Evolutionary conservation across 2,329 filamentous ascomycete species (phyloP), one percentile per base, ranked within the genome.

Genomic region (Ophioceras dolichostomum): DNA sequence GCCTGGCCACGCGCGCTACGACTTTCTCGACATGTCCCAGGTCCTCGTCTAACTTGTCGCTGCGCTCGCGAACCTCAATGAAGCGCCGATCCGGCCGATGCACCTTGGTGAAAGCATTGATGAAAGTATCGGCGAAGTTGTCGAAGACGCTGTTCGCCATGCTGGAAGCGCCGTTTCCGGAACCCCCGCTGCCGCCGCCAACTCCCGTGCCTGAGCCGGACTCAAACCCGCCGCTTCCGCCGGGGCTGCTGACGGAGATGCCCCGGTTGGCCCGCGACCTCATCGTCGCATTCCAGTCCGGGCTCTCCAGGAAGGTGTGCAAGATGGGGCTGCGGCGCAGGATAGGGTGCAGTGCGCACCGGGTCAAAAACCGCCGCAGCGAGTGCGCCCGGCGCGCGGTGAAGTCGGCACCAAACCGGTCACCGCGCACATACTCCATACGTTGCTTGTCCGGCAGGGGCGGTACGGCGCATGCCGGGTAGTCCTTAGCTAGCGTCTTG

Each of bases 211-310:
- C 52, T 47, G 65, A 47, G 47, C 71, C 51, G 56, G 39, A 8
- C 37, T 34, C 6, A 29, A 35, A 12, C 37, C 36, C 13, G 26
- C 27, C 9, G 21, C 33, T 34, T 26, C 31, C 70, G 8, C 41
- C 36, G 13, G 41, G 27, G 30, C 60, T 60, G 20, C 59, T 48
- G 32, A 64, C 31, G 36, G 43, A 28, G 17, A 77, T 73, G 20
- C 68, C 73, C 33, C 89, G 73, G 36, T 74, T 70, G 10, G 80
- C 74, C 34, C 87, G 76, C 46, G 76, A 76, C 50, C 79, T 79
- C 88, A 98, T 95, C 33, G 86, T 89, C 24, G 87, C 83, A 57
- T 98, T 96, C 91, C 91, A 98, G 59, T 98, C 91, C 19, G 73
- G 75, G 41, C 81, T 88, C 60, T 98, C 91, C 44, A 98, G 76